Evolutionary conservation across 192 early-diverging fungal species (phyloP).

Genomic region (Phycomyces blakesleeanus): DNA sequence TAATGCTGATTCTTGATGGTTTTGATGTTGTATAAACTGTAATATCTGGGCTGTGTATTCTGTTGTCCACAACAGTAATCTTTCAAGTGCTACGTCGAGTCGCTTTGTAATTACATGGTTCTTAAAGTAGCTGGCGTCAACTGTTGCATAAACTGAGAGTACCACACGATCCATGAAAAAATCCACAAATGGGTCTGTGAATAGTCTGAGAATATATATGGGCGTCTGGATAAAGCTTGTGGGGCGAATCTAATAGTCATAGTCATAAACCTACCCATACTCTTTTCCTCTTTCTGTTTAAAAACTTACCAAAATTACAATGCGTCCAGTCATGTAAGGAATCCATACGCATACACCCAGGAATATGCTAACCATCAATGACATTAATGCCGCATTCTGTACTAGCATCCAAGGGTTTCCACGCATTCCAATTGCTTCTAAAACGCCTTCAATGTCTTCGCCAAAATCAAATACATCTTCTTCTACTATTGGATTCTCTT

Average conservation of each 20-base stretch:
- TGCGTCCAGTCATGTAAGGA: conserved; percentile 67
- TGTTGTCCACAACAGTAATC: too few relatives aligned
- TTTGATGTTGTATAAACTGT: too few relatives aligned
- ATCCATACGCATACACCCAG: conserved; percentile 69
- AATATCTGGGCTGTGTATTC: too few relatives aligned
- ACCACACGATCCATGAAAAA: conserved; percentile 51
- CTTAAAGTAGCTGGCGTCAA: neutral
- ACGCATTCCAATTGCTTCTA: conserved; percentile 89
- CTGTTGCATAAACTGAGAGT: neutral
- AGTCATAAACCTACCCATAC: too few relatives aligned
- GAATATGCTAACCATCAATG: conserved; percentile 67
- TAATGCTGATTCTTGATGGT: too few relatives aligned
- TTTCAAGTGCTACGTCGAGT: too few relatives aligned
- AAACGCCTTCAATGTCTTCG: conserved; percentile 66
- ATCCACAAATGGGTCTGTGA: conserved; percentile 74
- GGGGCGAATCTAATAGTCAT: conserved; percentile 35
- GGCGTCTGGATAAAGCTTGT: conserved; percentile 47
- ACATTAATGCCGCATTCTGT: conserved; percentile 79
- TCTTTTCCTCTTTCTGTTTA: too few relatives aligned
- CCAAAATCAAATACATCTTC: conserved; percentile 49
- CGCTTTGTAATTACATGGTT: too few relatives aligned
- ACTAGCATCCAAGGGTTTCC: conserved; percentile 76
- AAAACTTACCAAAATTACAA: conserved; percentile 30
- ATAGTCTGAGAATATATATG: conserved; percentile 46
- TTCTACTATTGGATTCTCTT: conserved; percentile 23